Conservation (phyloP, 352 stramenopile genomes). For the Lagenidium sp. region DNA sequence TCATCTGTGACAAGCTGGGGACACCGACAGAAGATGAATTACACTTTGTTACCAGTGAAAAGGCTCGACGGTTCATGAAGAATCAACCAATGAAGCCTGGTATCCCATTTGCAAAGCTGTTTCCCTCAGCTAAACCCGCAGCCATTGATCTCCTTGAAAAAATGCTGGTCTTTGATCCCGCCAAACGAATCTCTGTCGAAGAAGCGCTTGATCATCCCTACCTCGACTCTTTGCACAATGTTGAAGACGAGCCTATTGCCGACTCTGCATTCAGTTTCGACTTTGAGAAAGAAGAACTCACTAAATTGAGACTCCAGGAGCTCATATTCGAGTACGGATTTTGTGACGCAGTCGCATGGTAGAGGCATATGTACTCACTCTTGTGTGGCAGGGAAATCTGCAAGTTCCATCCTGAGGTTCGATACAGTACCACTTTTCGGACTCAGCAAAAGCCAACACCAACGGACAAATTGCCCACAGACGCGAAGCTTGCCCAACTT, state of each 20-base stretch:
- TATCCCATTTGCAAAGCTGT: slow-evolving; percentile 63
- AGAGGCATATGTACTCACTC: too few relatives aligned
- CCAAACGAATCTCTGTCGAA: slow-evolving; percentile 88
- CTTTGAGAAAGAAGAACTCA: slow-evolving; percentile 84
- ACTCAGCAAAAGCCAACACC: neutral
- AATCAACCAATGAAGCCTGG: slow-evolving; percentile 67
- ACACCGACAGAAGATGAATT: slow-evolving; percentile 82
- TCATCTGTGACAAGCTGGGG: slow-evolving; percentile 91
- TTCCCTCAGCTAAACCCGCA: slow-evolving; percentile 50
- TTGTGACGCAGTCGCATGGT: too few relatives aligned
- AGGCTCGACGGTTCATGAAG: slow-evolving; percentile 81
- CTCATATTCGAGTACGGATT: slow-evolving; percentile 79
- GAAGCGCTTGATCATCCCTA: slow-evolving; percentile 90
- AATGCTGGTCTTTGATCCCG: slow-evolving; percentile 84
- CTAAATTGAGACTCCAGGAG: slow-evolving; percentile 71
- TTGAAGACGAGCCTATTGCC: slow-evolving; percentile 87
- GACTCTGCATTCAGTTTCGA: slow-evolving; percentile 80
- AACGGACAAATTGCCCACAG: slow-evolving; percentile 6
- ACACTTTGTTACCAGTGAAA: slow-evolving; percentile 90
- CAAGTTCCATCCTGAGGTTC: slow-evolving; percentile 59
- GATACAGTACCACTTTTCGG: neutral
- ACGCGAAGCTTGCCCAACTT: slow-evolving; percentile 29
- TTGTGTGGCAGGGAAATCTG: slow-evolving; percentile 46
- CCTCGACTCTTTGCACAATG: slow-evolving; percentile 87
- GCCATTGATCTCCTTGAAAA: slow-evolving; percentile 79